Conservation (phyloP, 768 basidiomycete species). For the Tubosaeta brunneosetosa region DNA sequence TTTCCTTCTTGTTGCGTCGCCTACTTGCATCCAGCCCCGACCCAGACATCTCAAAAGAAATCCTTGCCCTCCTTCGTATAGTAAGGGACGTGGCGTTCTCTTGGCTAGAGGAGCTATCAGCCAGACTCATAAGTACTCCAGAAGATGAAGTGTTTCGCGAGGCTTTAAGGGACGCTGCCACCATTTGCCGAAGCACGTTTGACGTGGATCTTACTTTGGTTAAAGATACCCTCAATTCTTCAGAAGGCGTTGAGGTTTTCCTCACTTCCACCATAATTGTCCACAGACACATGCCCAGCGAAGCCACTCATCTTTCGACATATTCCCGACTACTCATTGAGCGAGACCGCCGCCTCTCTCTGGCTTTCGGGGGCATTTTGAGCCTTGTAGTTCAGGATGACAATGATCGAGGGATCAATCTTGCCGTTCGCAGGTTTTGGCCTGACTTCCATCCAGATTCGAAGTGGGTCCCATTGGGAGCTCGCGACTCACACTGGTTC, state of each 20-base stretch:
- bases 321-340: conserved; percentile 23
- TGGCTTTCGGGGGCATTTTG: conserved; percentile 23
- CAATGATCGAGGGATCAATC: conserved; percentile 24
- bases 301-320: not conserved
- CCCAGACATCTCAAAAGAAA: conserved; percentile 12
- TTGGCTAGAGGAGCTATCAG: conserved; percentile 34
- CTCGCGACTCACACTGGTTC: conserved; percentile 30
- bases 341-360: conserved; percentile 31
- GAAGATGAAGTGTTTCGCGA: conserved; percentile 2
- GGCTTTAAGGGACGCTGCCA: conserved; percentile 14
- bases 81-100: conserved; percentile 28
- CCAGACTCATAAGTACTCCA: conserved; percentile 9
- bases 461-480: conserved; percentile 18
- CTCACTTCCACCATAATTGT: conserved; percentile 32
- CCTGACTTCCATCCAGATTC: conserved; percentile 21
- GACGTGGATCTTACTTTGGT: conserved; percentile 12
- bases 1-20: conserved; percentile 32
- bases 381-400: conserved; percentile 5
- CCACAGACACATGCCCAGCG: conserved; percentile 27
- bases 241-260: conserved; percentile 25
- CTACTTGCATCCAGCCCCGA: conserved; percentile 26
- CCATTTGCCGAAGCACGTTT: conserved; percentile 27
- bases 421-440: conserved; percentile 32
- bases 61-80: conserved; percentile 23
- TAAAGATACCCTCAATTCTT: conserved; percentile 14